Conservation (phyloP, 75 land plant species). For the Picea glauca region DNA sequence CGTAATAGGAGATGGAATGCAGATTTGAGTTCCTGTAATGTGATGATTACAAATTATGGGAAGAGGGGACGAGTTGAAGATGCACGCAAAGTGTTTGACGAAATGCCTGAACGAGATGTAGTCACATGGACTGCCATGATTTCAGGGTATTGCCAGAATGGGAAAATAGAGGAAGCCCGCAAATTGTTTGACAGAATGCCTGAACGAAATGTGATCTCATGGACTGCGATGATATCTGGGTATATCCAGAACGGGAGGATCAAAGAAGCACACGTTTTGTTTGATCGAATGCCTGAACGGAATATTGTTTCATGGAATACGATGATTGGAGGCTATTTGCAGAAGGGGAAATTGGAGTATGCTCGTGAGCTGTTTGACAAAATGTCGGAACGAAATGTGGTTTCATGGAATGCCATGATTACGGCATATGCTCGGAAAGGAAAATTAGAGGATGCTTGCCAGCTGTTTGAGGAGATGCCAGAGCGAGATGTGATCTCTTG, state of each 20-base stretch:
- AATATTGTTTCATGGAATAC: background rate
- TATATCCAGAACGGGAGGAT: background rate
- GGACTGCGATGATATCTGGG: background rate
- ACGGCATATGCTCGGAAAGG: background rate
- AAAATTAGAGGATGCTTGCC: background rate
- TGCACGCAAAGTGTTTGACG: no score
- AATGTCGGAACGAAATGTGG: background rate
- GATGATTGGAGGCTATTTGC: background rate
- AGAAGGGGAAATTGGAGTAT: background rate
- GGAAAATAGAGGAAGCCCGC: background rate
- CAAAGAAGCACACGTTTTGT: background rate
- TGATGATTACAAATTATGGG: no score
- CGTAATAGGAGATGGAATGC: no score
- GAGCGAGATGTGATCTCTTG: background rate
- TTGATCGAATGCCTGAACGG: background rate
- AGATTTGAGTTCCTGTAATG: no score
- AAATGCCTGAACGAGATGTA: no score
- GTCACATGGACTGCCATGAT: no score
- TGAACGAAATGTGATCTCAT: background rate
- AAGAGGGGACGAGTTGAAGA: no score
- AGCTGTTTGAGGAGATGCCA: background rate
- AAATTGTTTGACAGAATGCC: background rate
- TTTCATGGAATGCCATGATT: slow-evolving; percentile 8
- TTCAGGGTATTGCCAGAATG: no score
- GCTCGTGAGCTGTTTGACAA: background rate